Conservation (phyloP, 176 grass and related monocot species). For the Microstegium vimineum region DNA sequence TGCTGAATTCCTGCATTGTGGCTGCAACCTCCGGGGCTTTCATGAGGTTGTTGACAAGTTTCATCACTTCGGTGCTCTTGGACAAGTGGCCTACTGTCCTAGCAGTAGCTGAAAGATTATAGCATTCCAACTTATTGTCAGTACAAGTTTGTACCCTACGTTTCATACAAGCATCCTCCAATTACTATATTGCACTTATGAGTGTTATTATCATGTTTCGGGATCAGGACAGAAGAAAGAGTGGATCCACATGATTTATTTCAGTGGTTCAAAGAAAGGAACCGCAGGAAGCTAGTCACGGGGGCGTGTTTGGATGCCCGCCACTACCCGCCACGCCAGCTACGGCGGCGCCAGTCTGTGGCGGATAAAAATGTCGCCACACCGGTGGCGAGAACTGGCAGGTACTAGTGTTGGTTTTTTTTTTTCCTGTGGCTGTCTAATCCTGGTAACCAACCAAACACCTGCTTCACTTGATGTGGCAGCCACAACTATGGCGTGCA, state of each 20-base stretch:
- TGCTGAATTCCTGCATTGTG: conserved; percentile 93
- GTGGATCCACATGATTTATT: background rate
- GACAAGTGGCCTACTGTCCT: conserved; percentile 81
- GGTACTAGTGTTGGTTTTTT: no score
- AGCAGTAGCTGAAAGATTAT: conserved; percentile 58
- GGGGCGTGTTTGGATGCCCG: no score
- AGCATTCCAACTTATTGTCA: conserved; percentile 4
- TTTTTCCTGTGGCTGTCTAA: no score
- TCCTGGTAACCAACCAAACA: no score
- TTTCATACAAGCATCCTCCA: background rate
- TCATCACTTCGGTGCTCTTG: conserved; percentile 94
- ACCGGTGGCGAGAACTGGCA: no score
- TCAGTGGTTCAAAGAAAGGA: background rate
- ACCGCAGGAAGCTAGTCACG: background rate
- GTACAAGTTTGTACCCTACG: background rate
- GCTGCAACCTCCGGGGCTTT: conserved; percentile 88
- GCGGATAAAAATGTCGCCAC: no score
- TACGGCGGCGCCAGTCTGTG: no score
- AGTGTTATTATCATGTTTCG: background rate
- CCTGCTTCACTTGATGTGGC: no score
- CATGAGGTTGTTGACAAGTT: conserved; percentile 77
- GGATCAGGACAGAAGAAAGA: background rate
- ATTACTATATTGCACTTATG: background rate
- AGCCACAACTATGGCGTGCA: no score
- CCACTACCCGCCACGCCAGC: no score